Evolutionary conservation across 176 grass and related monocot species (phyloP).

Genomic region (Dactylis glomerata): DNA sequence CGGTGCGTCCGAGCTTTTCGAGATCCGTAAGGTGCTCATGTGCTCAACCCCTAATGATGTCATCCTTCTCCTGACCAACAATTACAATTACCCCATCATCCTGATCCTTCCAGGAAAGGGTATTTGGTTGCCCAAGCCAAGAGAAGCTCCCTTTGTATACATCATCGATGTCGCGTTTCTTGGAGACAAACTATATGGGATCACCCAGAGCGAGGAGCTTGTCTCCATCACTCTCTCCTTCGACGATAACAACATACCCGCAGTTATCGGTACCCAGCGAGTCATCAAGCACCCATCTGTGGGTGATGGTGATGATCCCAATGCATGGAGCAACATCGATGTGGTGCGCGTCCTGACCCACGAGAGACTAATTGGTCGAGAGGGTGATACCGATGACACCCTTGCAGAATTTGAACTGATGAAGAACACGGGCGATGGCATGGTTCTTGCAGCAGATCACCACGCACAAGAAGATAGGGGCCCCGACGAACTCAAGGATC

Average conservation of each 20-base stretch:
- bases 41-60: not conserved
- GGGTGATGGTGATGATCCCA: not conserved
- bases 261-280: not conserved
- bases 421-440: not conserved
- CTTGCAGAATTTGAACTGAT: not conserved
- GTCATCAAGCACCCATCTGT: not conserved
- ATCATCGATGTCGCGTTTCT: not conserved
- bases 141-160: not conserved
- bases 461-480: not conserved
- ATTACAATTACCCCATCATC: not conserved
- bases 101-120: not conserved
- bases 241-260: not conserved
- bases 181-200: not conserved
- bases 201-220: not conserved
- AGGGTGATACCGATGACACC: not conserved
- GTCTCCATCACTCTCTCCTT: not conserved
- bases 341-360: not conserved
- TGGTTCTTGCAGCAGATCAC: not conserved
- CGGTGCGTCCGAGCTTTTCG: not conserved
- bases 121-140: not conserved
- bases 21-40: not conserved
- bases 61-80: not conserved
- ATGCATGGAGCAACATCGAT: not conserved
- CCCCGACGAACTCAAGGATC: not conserved
- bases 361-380: not conserved